A percentile compares a stretch with the other conserved stretches of the same genome.
These are phyloP conservation scores for Pholiota molesta DNA, from an alignment of 768 basidiomycete genomes.

Conservation along the genomic window DNA sequence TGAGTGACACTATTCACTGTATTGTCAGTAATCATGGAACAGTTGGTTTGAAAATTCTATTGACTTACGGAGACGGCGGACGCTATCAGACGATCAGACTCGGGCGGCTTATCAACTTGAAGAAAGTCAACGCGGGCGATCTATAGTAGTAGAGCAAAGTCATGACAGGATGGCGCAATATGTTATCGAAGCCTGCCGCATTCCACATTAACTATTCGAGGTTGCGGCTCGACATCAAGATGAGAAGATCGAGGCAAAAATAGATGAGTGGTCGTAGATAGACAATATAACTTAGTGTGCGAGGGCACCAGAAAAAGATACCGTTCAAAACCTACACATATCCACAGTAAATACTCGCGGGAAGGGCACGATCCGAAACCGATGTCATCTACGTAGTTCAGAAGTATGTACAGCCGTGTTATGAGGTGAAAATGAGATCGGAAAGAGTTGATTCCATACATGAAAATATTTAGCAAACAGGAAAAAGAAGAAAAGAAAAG, in stretches of 20 bases:
- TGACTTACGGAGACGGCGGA: too few relatives aligned
- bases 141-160: neutral
- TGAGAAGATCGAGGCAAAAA: too few relatives aligned
- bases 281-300: too few relatives aligned
- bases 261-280: neutral
- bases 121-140: neutral
- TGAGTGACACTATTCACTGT: too few relatives aligned
- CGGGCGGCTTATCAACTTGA: too few relatives aligned
- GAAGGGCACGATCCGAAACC: neutral
- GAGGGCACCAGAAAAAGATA: too few relatives aligned
- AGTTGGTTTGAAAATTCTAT: too few relatives aligned
- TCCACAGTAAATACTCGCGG: too few relatives aligned
- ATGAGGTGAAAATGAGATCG: neutral
- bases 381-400: neutral
- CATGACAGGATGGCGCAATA: constrained; percentile 1
- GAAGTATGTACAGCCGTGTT: neutral
- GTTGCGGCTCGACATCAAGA: too few relatives aligned
- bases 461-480: neutral
- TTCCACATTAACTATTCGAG: neutral
- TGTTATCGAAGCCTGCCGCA: neutral
- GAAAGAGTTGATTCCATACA: neutral
- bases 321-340: too few relatives aligned
- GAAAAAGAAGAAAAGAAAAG: neutral
- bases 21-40: too few relatives aligned
- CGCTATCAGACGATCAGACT: too few relatives aligned